These are phyloP conservation scores for Eucalyptus shirleyi DNA, from an alignment of 345 rosid species.

Conservation along the genomic window DNA sequence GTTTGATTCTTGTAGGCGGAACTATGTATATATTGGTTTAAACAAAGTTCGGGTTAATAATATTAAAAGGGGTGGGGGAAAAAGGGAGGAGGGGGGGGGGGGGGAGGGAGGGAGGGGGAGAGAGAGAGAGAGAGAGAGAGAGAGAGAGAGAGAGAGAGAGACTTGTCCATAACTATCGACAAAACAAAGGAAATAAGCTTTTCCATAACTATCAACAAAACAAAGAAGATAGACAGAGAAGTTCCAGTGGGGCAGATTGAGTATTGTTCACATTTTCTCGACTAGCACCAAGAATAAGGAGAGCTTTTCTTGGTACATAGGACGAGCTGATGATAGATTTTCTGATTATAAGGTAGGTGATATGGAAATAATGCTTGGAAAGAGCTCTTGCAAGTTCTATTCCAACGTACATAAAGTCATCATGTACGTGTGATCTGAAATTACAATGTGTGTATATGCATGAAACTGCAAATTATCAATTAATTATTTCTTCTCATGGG, in stretches of 20 bases:
- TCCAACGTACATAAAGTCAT: background rate
- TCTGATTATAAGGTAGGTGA: background rate
- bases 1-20: background rate
- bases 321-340: background rate
- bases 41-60: background rate
- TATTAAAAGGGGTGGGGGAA: background rate
- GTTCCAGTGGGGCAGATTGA: background rate
- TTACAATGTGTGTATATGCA: background rate
- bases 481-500: background rate
- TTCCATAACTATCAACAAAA: background rate
- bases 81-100: accelerated
- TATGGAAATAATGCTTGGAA: background rate
- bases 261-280: background rate
- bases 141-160: background rate
- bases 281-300: background rate
- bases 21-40: background rate
- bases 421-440: background rate
- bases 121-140: background rate
- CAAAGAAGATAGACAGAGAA: background rate
- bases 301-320: background rate
- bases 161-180: background rate
- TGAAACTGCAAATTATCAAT: background rate
- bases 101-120: no score
- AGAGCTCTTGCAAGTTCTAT: background rate
- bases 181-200: no score